These are phyloP conservation scores for Wickerhamomyces rabaulensis DNA, from an alignment of 805 yeast genomes.

Conservation along the genomic window DNA sequence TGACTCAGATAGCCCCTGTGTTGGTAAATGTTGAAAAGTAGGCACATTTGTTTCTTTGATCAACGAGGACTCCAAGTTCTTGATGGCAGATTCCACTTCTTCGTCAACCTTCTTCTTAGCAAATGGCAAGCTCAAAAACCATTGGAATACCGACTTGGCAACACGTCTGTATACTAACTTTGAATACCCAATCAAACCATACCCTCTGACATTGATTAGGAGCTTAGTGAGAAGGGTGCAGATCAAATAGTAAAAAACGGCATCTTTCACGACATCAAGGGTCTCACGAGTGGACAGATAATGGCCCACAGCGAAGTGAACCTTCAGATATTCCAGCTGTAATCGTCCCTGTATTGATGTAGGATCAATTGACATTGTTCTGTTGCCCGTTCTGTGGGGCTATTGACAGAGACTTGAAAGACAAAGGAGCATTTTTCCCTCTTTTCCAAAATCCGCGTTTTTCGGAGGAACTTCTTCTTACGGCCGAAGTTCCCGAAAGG, in stretches of 20 bases:
- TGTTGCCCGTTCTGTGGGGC: too few relatives aligned
- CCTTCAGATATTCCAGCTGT: not conserved
- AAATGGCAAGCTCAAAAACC: slow-evolving; percentile 44
- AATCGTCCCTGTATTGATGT: not conserved
- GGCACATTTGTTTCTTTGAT: slow-evolving; percentile 43
- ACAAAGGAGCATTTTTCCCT: too few relatives aligned
- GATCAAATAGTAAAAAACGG: not conserved
- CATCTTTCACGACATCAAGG: not conserved
- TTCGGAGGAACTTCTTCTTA: too few relatives aligned
- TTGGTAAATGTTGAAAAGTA: slow-evolving; percentile 52
- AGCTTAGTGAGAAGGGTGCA: not conserved
- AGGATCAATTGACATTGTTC: not conserved
- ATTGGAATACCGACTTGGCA: slow-evolving; percentile 24
- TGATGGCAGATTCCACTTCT: slow-evolving; percentile 48
- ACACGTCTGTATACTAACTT: not conserved
- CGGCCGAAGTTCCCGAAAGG: too few relatives aligned
- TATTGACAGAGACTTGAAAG: too few relatives aligned
- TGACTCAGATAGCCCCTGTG: slow-evolving; percentile 44
- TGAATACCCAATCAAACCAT: not conserved
- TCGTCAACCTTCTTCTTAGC: slow-evolving; percentile 50
- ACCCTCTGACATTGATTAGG: not conserved
- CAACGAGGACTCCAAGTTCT: slow-evolving; percentile 49
- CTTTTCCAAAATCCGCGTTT: too few relatives aligned
- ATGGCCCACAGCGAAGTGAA: not conserved
- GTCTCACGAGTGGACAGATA: not conserved